Percentiles rank a stretch among this genome's conserved stretches.
Conservation (phyloP, 371 early-diverging fungal genomes). For the Rozella allomycis region DNA sequence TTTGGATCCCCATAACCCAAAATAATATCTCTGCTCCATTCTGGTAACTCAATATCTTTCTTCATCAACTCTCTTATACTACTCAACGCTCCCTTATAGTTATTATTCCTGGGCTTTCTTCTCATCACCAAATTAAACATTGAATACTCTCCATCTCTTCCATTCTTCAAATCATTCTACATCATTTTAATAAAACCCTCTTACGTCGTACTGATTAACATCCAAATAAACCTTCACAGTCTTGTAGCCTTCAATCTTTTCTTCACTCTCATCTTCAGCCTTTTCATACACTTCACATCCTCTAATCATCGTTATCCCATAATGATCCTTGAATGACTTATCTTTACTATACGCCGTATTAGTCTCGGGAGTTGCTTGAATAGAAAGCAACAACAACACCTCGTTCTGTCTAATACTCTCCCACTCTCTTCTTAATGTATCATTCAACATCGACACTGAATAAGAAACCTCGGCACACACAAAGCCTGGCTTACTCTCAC, state of each 20-base stretch:
- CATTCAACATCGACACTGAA: conserved; percentile 35
- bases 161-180: too few species aligned
- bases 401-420: conserved; percentile 56
- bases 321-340: conserved; percentile 30
- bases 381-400: conserved; percentile 47
- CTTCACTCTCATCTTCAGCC: conserved; percentile 45
- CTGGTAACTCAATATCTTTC: conserved; percentile 50
- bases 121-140: conserved; percentile 72
- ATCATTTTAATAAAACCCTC: conserved; percentile 7
- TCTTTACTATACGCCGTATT: conserved; percentile 9
- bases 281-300: conserved; percentile 63
- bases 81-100: conserved; percentile 72
- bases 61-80: conserved; percentile 67
- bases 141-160: conserved; percentile 37
- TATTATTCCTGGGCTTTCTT: conserved; percentile 64
- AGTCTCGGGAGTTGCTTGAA: conserved; percentile 15
- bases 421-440: conserved; percentile 64
- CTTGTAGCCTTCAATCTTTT: conserved; percentile 16
- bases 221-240: conserved; percentile 58
- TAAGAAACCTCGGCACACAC: conserved; percentile 54
- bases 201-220: conserved; percentile 53
- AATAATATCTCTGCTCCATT: conserved; percentile 67
- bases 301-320: conserved; percentile 52
- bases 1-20: conserved; percentile 83
- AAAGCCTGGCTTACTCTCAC: conserved; percentile 40